Evolutionary conservation across 2,329 filamentous ascomycete species (phyloP), one percentile per base, ranked within the genome.

Genomic region (Fusarium sp.): DNA sequence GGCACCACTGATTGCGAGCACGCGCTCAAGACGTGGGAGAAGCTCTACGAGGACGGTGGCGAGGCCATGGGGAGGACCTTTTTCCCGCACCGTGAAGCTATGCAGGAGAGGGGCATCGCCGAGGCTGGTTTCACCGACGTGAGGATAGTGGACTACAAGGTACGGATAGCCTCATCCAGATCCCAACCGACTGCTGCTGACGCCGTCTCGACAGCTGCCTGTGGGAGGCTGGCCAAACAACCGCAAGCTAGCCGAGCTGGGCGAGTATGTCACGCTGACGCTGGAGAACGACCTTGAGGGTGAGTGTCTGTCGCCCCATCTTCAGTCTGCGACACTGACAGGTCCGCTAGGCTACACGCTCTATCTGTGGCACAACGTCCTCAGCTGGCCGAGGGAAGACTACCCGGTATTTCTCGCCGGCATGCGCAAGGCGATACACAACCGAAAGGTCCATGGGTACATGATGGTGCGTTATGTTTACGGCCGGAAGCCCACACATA

Each of bases 171-270:
- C 3, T n/a, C 11, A 6, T 4, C 6, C 15, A 14, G 6, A 4
- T 23, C 9, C 9, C 2, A 13, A 29, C 13, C 6, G 27, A 41
- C 13, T 25, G 44, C 9, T 50, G 31, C 53, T 63, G 4, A n/a
- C 25, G 43, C 35, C 38, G 11, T 3, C 2, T 13, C 23, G 23
- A 27, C 9, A 67, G 65, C 29, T 68, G 25, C 65, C 65, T 6
- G 60, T 68, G 2, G 65, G 65, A 7, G 63, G 63, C 7, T 68
- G 65, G 65, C 39, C 65, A 43, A 67, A 59, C n/a, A 60, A 68
- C 6, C 36, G 47, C 15, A 68, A 60, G 23, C 60, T 68, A 17
- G 57, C 52, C 9, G 60, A 67, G 39, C 49, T 64, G 2, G 65
- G 65, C 23, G 57, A 56, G 19, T 67, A 57, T 13, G 57, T 68